These are phyloP conservation scores for Triticum monococcum DNA, from an alignment of 176 grass and related monocot species.

Conservation along the genomic window DNA sequence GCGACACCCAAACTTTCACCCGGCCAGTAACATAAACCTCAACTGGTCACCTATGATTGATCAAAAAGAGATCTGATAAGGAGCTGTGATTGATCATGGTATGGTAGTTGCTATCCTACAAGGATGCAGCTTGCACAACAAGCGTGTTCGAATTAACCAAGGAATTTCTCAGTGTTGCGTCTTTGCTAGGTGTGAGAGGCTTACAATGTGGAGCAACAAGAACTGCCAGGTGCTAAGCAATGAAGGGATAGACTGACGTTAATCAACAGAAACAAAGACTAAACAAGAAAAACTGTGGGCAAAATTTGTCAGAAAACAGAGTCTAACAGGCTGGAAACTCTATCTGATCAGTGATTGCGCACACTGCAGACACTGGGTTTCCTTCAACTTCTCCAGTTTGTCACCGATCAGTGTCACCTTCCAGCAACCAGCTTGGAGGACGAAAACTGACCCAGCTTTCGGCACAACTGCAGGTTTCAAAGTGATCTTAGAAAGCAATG, in stretches of 20 bases:
- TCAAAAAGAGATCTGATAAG: too few relatives aligned
- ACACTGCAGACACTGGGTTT: constrained; percentile 23
- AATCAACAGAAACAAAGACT: neutral
- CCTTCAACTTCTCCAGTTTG: constrained; percentile 57
- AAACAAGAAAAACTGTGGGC: neutral
- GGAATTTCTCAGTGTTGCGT: neutral
- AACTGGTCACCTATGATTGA: too few relatives aligned
- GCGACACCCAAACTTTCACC: too few relatives aligned
- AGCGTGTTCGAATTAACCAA: neutral
- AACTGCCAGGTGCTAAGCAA: too few relatives aligned
- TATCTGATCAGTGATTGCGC: constrained; percentile 50
- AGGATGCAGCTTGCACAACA: neutral
- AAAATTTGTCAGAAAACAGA: neutral
- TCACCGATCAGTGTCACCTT: constrained; percentile 67
- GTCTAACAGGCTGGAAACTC: neutral
- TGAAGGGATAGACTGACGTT: neutral
- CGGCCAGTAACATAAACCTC: too few relatives aligned
- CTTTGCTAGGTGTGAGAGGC: too few relatives aligned
- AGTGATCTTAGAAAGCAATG: neutral
- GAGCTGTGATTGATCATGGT: too few relatives aligned
- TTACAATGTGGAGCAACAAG: too few relatives aligned
- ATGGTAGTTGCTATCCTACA: too few relatives aligned
- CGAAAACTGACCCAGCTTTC: constrained; percentile 76
- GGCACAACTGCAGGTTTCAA: constrained; percentile 64
- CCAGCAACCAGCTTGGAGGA: constrained; percentile 77